phyloP scores from a whole-genome alignment of 2,329 filamentous ascomycete genomes.

The Ascochyta fabae region DNA sequence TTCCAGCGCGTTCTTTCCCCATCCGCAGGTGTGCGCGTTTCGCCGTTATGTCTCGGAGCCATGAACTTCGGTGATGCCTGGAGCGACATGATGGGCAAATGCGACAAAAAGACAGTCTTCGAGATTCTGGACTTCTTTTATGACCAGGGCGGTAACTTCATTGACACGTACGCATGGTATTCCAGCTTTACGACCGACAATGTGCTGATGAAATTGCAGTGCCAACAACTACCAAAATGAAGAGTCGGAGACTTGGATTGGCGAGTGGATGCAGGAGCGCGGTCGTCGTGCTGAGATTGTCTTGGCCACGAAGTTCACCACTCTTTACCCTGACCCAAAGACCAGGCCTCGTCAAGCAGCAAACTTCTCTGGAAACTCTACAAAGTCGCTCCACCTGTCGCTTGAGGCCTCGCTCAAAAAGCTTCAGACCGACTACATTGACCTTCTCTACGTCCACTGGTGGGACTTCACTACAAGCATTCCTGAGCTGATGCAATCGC shows the following conservation, averaged over 20 bases:
- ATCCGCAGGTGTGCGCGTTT: constrained; percentile 59
- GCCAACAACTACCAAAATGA: constrained; percentile 57
- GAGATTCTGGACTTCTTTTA: constrained; percentile 57
- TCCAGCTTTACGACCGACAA: neutral
- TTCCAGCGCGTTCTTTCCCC: constrained; percentile 61
- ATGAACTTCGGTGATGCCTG: constrained; percentile 64
- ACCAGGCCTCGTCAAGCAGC: constrained; percentile 34
- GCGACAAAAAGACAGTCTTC: constrained; percentile 54
- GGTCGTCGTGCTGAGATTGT: constrained; percentile 59
- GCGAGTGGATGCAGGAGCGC: constrained; percentile 58
- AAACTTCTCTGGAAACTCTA: constrained; percentile 54
- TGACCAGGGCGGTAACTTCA: constrained; percentile 58
- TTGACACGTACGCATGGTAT: constrained; percentile 52
- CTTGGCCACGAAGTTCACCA: constrained; percentile 62
- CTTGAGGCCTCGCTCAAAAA: constrained; percentile 51
- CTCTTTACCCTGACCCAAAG: constrained; percentile 31
- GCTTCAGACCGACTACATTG: constrained; percentile 51
- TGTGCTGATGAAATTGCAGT: constrained; percentile 26
- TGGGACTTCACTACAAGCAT: constrained; percentile 50
- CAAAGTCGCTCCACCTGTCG: constrained; percentile 48
- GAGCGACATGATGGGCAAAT: constrained; percentile 51
- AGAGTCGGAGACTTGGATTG: constrained; percentile 57
- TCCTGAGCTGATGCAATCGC: constrained; percentile 48
- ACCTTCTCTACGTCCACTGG: constrained; percentile 51
- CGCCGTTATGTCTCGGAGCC: constrained; percentile 60